A percentile compares a stretch with the other conserved stretches of the same genome.
These are phyloP conservation scores for Cystofilobasidium ferigula DNA, from an alignment of 768 basidiomycete species.

Conservation along the genomic window DNA sequence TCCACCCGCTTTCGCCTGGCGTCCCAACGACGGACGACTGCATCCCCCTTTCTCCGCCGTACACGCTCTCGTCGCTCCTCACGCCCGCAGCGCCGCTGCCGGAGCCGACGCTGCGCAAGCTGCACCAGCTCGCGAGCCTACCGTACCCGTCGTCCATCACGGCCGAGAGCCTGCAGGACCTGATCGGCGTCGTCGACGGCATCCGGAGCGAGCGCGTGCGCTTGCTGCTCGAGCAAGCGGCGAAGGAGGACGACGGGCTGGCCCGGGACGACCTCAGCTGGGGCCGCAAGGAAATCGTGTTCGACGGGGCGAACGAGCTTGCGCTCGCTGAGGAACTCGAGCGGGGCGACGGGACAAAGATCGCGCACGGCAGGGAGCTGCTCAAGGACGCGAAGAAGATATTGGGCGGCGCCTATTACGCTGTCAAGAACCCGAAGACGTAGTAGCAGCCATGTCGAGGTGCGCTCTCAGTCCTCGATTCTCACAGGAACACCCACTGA, in stretches of 20 bases:
- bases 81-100: background rate
- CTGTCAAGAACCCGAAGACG: background rate
- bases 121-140: slow-evolving; percentile 3
- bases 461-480: too few relatives aligned
- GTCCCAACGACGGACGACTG: slow-evolving; percentile 1
- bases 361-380: background rate
- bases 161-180: background rate
- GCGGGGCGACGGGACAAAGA: background rate
- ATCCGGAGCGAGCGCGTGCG: slow-evolving; percentile 1
- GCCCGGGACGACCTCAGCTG: background rate
- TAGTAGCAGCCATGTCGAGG: too few relatives aligned
- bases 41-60: background rate
- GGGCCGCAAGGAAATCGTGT: slow-evolving; percentile 1
- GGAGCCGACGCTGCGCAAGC: slow-evolving; percentile 1
- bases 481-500: too few relatives aligned
- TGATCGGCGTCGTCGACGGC: background rate
- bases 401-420: background rate
- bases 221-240: background rate
- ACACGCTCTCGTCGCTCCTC: background rate
- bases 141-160: background rate
- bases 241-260: background rate
- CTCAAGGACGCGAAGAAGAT: background rate
- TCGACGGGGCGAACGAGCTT: background rate
- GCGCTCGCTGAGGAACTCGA: background rate
- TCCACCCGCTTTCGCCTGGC: background rate